Evolutionary conservation across 164 flowering plant genomes (phyloP), one percentile per base, ranked within the genome.

Genomic region (Echeveria elegans): DNA sequence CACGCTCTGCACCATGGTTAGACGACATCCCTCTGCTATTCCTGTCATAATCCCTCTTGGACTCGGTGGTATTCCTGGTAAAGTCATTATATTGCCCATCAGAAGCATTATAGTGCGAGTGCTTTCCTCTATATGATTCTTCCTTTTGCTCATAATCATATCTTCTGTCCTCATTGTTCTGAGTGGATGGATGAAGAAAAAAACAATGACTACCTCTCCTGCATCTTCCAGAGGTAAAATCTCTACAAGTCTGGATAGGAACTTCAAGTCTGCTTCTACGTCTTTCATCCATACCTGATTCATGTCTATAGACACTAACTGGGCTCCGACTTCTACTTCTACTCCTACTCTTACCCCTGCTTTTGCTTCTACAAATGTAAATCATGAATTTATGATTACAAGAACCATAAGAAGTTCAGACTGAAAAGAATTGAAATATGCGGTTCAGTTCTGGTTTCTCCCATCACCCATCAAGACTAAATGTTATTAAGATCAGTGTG

Each of bases 181-280:
- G 70, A 68, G 67, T 71, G 63, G 70, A 80, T n/a, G 77, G 75
- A 72, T 87, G 96, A 75, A 76, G 68, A 79, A 82, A 88, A 60
- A 74, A 77, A 72, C 90, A 84, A 32, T 78, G 73, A 78, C 66
- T 72, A 24, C 86, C 91, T 75, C 81, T 79, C 77, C 82, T 81
- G 77, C 92, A 86, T 69, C 78, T 82, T 40, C 89, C 96, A 71
- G 73, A 64, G 47, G 72, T 73, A 78, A 82, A 85, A 65, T 86
- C 87, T 38, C 68, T 81, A 64, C 91, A 82, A 31, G 68, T 7
- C 68, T 71, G 83, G 67, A 77, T 66, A 69, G 80, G 71, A 48
- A 67, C 68, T 41, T 78, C 77, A 5, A 79, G 64, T 70, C 80
- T 78, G 70, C 74, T 80, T 77, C 81, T 79, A 30, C 53, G 73